These are phyloP conservation scores for Amphibolis antarctica DNA, from an alignment of 106 monocot species.

Conservation along the genomic window DNA sequence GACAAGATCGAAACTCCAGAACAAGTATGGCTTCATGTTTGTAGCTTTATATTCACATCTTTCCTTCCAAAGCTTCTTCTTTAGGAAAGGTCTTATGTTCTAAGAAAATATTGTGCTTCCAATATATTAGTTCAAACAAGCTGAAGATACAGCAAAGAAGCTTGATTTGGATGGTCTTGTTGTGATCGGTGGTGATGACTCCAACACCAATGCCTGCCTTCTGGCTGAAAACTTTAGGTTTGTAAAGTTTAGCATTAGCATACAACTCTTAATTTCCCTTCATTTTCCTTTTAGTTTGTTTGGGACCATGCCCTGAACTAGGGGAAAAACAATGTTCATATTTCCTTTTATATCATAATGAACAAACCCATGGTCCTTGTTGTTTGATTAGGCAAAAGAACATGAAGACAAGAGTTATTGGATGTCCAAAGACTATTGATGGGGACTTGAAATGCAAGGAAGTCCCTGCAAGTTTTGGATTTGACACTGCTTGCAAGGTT, in stretches of 20 bases:
- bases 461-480: conserved; percentile 98
- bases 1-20: conserved; percentile 99
- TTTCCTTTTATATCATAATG: not conserved
- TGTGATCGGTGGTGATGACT: conserved; percentile 97
- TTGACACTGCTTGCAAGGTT: conserved; percentile 99
- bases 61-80: not conserved
- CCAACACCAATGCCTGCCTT: conserved; percentile 97
- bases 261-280: not conserved
- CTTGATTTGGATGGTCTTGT: conserved; percentile 80
- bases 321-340: not conserved
- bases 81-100: not conserved
- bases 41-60: not conserved
- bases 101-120: not conserved
- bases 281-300: not conserved
- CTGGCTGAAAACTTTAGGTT: conserved; percentile 90
- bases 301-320: not conserved
- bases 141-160: conserved; percentile 77
- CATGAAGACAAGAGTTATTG: conserved; percentile 74
- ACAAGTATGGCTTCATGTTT: too few relatives aligned
- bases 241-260: not conserved
- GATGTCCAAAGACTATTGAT: conserved; percentile 98
- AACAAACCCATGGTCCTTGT: not conserved
- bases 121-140: conserved; percentile 81
- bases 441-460: conserved; percentile 97
- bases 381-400: conserved; percentile 42